Evolutionary conservation across 495 filamentous ascomycete genomes (phyloP), one percentile per base, ranked within the genome.

Genomic region (Pseudomonodictys pantanalensis): DNA sequence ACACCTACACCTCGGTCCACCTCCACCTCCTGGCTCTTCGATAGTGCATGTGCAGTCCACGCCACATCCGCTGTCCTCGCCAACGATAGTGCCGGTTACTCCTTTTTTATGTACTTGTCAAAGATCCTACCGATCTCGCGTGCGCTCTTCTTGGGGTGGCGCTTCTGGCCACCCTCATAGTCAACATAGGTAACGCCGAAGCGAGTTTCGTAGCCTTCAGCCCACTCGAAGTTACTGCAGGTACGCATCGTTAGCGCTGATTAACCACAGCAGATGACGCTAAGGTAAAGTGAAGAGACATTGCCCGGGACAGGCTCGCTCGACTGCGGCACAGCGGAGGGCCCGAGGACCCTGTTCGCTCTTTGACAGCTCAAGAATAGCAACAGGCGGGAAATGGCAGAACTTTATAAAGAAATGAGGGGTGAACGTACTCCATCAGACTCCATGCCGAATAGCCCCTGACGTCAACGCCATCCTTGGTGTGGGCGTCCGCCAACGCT

Each of bases 191-290:
- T 90, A 43, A 90, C 85, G 35, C 87, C 87, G 65, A 91, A 91
- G 22, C 87, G 78, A n/a, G 87, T 89, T 72, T 88, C 85, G 71
- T 90, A 90, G n/a, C 87, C 87, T 65, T 91, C 87, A 46, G 87
- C 86, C 79, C 79, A 81, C 49, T 81, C 79, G 41, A 81, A 81
- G 68, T 81, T 81, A 58, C 78, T 81, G 64, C 50, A 56, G 54
- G 45, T 47, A 63, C 59, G 50, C 38, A 32, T 64, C 55, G 59
- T 54, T 38, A n/a, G 18, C 5, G 35, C 28, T 56, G 12, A 44
- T 17, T 25, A 45, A 10, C 18, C 23, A 12, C 11, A 47, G 20
- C 29, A 56, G 9, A 8, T 42, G 3, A 29, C 2, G 29, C n/a
- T 7, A n/a, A 32, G 43, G 17, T 20, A 24, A 57, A 8, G 6